Conservation (phyloP, 306 rosid species). For the Crotalaria pallida region DNA sequence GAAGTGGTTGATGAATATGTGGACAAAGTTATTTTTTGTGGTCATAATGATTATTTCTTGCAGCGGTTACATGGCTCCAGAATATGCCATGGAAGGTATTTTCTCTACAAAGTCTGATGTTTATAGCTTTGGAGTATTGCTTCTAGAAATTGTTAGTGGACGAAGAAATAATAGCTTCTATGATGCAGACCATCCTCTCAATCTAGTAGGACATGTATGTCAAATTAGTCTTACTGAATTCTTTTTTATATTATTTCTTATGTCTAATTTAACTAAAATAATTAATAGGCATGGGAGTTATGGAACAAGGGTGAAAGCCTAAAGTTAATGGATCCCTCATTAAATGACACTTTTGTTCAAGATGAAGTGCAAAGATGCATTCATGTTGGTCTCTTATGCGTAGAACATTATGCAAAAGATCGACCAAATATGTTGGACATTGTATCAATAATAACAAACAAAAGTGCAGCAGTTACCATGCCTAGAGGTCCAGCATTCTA, state of each 20-base stretch:
- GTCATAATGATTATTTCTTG: background rate
- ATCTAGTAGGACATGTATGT: constrained; percentile 8
- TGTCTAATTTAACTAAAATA: too few relatives aligned
- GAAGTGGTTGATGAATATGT: background rate
- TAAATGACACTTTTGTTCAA: background rate
- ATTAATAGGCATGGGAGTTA: background rate
- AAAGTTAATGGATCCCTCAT: background rate
- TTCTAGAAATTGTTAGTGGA: background rate
- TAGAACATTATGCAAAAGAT: background rate
- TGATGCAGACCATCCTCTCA: background rate
- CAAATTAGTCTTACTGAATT: background rate
- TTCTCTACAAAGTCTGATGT: background rate
- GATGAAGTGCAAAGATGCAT: background rate
- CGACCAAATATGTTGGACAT: background rate
- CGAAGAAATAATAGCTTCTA: background rate
- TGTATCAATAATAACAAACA: background rate
- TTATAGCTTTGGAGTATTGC: background rate
- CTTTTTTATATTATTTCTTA: too few relatives aligned
- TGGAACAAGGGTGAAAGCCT: background rate
- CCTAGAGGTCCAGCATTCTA: too few relatives aligned
- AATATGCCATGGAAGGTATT: background rate
- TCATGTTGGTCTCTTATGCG: background rate
- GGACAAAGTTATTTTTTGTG: background rate
- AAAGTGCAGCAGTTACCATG: background rate
- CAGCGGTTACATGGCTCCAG: background rate